Conservation (phyloP, 108 stramenopile genomes). For the Epithemia pelagica region DNA sequence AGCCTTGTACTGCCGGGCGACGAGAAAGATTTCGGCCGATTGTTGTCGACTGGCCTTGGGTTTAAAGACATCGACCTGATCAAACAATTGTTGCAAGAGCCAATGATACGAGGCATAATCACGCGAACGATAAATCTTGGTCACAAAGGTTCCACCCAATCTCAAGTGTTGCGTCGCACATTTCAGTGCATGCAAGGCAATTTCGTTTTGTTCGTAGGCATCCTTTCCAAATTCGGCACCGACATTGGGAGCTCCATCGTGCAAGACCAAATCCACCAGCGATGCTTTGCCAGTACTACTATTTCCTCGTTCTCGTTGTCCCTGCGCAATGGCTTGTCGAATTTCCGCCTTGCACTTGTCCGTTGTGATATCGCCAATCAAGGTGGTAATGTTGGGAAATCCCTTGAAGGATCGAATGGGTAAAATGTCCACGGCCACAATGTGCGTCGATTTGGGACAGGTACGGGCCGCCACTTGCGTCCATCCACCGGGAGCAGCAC, state of each 20-base stretch:
- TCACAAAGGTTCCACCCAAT: conserved; percentile 86
- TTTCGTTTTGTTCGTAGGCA: conserved; percentile 97
- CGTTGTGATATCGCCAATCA: conserved; percentile 97
- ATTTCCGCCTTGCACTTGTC: conserved; percentile 88
- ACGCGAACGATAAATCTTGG: conserved; percentile 94
- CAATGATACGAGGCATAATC: conserved; percentile 97
- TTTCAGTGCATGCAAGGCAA: conserved; percentile 91
- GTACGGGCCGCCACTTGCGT: conserved; percentile 89
- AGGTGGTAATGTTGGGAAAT: conserved; percentile 73
- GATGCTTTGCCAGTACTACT: not conserved
- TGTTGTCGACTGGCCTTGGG: conserved; percentile 88
- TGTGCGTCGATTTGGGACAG: conserved; percentile 31
- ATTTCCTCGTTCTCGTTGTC: not conserved
- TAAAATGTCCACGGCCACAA: conserved; percentile 96
- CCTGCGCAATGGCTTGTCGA: conserved; percentile 40
- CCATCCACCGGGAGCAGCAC: conserved; percentile 99
- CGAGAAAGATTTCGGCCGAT: conserved; percentile 98
- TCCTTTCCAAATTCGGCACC: conserved; percentile 95
- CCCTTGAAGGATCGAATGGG: conserved; percentile 80
- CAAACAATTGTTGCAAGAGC: conserved; percentile 96
- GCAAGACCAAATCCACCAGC: conserved; percentile 91
- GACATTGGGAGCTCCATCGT: conserved; percentile 99
- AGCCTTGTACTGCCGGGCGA: conserved; percentile 81
- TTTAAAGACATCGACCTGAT: conserved; percentile 84
- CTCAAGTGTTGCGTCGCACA: conserved; percentile 92